Evolutionary conservation across 805 yeast genomes (phyloP).

Genomic region (Candida dendrica): DNA sequence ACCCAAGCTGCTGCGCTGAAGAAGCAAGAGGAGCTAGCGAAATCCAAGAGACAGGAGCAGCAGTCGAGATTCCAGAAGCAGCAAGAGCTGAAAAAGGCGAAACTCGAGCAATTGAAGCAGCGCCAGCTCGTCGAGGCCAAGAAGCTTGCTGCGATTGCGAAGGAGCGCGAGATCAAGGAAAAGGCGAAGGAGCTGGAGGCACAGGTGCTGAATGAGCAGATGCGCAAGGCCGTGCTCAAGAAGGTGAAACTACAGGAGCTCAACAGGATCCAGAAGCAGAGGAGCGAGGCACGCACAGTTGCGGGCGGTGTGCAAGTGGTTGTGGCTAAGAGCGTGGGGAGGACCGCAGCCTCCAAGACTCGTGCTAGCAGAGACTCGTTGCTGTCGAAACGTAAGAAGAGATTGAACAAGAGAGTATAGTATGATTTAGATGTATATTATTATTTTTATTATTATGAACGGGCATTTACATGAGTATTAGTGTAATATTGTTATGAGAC

Average conservation of each 20-base stretch:
- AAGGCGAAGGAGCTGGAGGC: slow-evolving; percentile 11
- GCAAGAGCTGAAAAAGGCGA: slow-evolving; percentile 15
- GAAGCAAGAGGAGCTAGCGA: slow-evolving; percentile 16
- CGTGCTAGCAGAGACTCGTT: slow-evolving; percentile 10
- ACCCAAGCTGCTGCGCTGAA: slow-evolving; percentile 20
- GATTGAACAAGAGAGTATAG: slow-evolving; percentile 12
- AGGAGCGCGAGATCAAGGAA: slow-evolving; percentile 7
- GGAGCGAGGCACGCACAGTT: slow-evolving; percentile 11
- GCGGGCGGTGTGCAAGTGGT: slow-evolving; percentile 16
- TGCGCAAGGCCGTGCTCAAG: slow-evolving; percentile 8
- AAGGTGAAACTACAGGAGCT: neutral
- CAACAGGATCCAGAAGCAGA: slow-evolving; percentile 9
- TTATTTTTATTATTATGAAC: too few species aligned
- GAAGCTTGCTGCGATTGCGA: slow-evolving; percentile 12
- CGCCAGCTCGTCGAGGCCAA: slow-evolving; percentile 13
- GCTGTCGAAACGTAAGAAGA: slow-evolving; percentile 18
- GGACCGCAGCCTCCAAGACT: slow-evolving; percentile 9
- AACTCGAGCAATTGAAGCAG: slow-evolving; percentile 12
- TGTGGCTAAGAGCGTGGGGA: slow-evolving; percentile 8
- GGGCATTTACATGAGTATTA: too few species aligned
- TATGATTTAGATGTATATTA: too few species aligned
- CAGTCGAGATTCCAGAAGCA: slow-evolving; percentile 17
- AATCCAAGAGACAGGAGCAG: slow-evolving; percentile 20
- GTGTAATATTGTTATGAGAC: too few species aligned
- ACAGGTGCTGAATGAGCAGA: slow-evolving; percentile 1